phyloP scores from a whole-genome alignment of 2,329 filamentous ascomycete species.

The Sordariomycetes sp. region DNA sequence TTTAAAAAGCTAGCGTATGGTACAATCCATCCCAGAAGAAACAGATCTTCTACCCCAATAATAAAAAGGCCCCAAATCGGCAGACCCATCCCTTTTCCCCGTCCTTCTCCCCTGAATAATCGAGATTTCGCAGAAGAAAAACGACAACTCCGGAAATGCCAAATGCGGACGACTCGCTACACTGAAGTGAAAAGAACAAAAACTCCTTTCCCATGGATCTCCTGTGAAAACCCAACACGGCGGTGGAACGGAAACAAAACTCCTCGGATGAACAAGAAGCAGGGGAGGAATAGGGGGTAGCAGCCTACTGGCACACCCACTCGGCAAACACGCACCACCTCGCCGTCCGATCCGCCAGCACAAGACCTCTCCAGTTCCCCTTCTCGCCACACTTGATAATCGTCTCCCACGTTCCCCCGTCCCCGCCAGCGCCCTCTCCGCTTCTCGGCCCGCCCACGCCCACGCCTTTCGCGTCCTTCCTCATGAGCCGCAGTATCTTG shows the following conservation, averaged over 20 bases:
- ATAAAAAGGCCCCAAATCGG: background rate
- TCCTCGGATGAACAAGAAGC: too few species aligned
- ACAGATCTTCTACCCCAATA: background rate
- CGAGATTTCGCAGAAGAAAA: background rate
- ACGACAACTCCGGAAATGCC: background rate
- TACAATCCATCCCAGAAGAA: background rate
- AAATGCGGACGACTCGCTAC: background rate
- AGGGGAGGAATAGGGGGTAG: background rate
- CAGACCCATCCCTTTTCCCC: too few species aligned
- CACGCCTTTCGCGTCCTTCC: constrained; percentile 58
- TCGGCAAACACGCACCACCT: constrained; percentile 90
- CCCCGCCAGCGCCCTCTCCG: constrained; percentile 46
- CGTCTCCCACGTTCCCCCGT: constrained; percentile 76
- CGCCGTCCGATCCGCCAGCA: constrained; percentile 72
- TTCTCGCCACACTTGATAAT: constrained; percentile 83
- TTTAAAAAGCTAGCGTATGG: background rate
- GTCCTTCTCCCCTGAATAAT: background rate
- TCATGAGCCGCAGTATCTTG: constrained; percentile 82
- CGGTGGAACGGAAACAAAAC: background rate
- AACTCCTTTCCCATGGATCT: background rate
- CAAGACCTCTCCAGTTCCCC: constrained; percentile 70
- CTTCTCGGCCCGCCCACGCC: constrained; percentile 29
- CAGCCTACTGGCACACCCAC: constrained; percentile 50
- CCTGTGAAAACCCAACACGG: background rate
- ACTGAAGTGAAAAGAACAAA: background rate